Conservation (phyloP, 2,329 filamentous ascomycete genomes). For the Intubia oerlemansii region DNA sequence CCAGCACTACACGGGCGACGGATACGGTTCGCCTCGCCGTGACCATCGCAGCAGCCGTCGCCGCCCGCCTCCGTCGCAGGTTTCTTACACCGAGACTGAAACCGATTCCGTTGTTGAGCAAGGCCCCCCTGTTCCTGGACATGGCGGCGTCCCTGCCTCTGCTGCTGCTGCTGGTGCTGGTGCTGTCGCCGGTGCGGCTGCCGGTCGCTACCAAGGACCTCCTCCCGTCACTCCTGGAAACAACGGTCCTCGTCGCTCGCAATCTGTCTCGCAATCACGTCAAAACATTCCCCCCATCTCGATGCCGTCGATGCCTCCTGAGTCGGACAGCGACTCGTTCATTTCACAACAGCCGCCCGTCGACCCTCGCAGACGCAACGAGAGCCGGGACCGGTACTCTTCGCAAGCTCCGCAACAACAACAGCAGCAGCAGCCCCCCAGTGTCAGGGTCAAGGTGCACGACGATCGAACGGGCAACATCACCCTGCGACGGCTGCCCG, state of each 20-base stretch:
- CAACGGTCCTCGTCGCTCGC: conserved; percentile 7
- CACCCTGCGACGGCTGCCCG: conserved; percentile 37
- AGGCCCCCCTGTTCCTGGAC: too few relatives aligned
- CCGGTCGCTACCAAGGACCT: neutral
- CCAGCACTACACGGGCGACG: conserved; percentile 50
- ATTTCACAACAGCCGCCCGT: conserved; percentile 20
- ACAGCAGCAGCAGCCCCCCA: conserved; percentile 8
- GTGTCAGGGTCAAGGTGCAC: conserved; percentile 35
- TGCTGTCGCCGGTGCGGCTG: neutral
- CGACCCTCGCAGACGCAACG: conserved; percentile 21
- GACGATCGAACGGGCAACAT: conserved; percentile 39
- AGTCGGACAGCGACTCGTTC: conserved; percentile 24
- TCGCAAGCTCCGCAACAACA: conserved; percentile 21
- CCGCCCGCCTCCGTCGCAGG: conserved; percentile 6
- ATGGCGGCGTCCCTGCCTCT: conserved; percentile 5
- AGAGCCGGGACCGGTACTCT: conserved; percentile 23
- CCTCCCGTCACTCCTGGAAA: conserved; percentile 1
- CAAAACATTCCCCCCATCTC: conserved; percentile 16
- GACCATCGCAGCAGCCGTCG: conserved; percentile 13
- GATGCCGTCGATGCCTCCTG: conserved; percentile 34
- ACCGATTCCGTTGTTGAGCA: conserved; percentile 18
- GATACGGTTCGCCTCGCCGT: conserved; percentile 28
- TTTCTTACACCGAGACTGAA: conserved; percentile 7
- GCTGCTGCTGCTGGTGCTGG: conserved; percentile 8
- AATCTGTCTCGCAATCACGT: conserved; percentile 19